A percentile compares a stretch with the other conserved stretches of the same genome.
These are phyloP conservation scores for Beauveria australis DNA, from an alignment of 2,329 filamentous ascomycete genomes.

Conservation along the genomic window DNA sequence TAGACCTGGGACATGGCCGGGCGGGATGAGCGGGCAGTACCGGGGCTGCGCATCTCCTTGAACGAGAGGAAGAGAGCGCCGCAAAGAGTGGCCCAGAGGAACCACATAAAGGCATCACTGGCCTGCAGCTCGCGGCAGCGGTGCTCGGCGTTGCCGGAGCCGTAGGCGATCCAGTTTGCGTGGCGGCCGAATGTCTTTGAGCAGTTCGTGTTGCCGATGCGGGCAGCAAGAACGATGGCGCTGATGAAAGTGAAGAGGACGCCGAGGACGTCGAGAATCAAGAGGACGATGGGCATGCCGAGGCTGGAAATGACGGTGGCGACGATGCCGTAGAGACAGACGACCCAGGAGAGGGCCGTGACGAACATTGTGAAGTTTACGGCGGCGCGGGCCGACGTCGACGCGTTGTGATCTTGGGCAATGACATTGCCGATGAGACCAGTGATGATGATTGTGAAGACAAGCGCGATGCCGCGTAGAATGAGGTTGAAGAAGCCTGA, in stretches of 20 bases:
- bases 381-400: slow-evolving; percentile 34
- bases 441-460: slow-evolving; percentile 45
- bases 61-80: slow-evolving; percentile 49
- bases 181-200: slow-evolving; percentile 34
- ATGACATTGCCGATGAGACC: slow-evolving; percentile 53
- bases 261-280: slow-evolving; percentile 50
- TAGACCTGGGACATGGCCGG: slow-evolving; percentile 50
- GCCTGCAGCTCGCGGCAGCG: slow-evolving; percentile 71
- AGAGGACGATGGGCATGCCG: slow-evolving; percentile 41
- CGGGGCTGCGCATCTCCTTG: slow-evolving; percentile 39
- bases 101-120: slow-evolving; percentile 69
- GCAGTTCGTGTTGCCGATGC: slow-evolving; percentile 63
- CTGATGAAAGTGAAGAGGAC: slow-evolving; percentile 63
- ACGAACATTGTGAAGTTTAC: slow-evolving; percentile 65
- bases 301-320: slow-evolving; percentile 45
- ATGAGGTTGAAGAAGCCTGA: slow-evolving; percentile 34
- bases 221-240: slow-evolving; percentile 62
- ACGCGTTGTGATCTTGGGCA: slow-evolving; percentile 37
- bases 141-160: slow-evolving; percentile 49
- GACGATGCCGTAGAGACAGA: slow-evolving; percentile 53
- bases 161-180: slow-evolving; percentile 52
- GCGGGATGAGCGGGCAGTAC: slow-evolving; percentile 33
- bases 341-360: slow-evolving; percentile 56
- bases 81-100: slow-evolving; percentile 57
- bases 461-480: slow-evolving; percentile 41